Evolutionary conservation across 306 rosid genomes (phyloP), one percentile per base, ranked within the genome.

Genomic region (barrel medic (Medicago truncatula)): DNA sequence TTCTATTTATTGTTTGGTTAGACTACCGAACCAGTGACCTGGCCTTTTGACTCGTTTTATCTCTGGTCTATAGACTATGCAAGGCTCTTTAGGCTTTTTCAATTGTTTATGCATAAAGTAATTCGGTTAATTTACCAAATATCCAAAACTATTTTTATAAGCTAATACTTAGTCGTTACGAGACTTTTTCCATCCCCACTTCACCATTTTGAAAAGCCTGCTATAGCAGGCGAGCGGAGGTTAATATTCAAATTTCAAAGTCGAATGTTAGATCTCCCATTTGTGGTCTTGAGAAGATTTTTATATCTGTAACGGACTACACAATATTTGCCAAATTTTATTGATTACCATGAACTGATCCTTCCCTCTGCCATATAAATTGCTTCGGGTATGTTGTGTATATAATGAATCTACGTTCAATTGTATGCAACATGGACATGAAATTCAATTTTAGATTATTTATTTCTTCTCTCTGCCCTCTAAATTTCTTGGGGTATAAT

Each of bases 41-140:
- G 75, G 11, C 17, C 16, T 62, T 63, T 65, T 65, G 66, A 39
- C 65, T 76, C 15, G 53, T 50, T 72, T n/a, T 65, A 63, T 52
- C 41, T 50, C 44, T 7, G 46, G 49, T 74, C 61, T 64, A 28
- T 28, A 65, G 65, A 9, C 38, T 75, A 25, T 65, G 23, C 65
- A 65, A 18, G 67, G 25, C 58, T 41, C 21, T 16, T 66, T 67
- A 9, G 7, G 68, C 6, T 36, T 44, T 68, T 18, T 40, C 21
- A 58, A 17, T 67, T 66, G 60, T 62, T 82, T 50, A 25, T 17
- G 14, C 25, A 2, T 65, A 21, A 41, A 70, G 44, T 71, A 54
- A 59, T 57, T 66, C 9, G 39, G 14, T 54, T 77, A 4, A 31
- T 65, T 53, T 20, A 66, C 62, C 54, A 43, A 46, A n/a, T n/a